Conservation (phyloP, 169 alveolate species). For the Plasmodium vivax region DNA sequence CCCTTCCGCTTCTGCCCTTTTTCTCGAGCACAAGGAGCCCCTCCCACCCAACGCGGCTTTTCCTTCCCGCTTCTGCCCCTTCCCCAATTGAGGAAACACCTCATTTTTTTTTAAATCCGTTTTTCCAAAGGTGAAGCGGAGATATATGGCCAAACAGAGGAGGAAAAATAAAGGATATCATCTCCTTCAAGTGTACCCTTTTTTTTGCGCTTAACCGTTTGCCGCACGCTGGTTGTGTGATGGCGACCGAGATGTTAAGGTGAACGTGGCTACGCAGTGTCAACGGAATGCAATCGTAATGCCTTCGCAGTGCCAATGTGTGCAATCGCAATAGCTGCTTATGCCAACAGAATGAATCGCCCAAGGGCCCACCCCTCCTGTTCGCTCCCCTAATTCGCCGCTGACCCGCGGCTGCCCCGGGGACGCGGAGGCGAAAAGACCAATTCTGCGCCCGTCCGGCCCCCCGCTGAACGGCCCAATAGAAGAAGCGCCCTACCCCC, state of each 20-base stretch:
- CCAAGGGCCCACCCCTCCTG: background rate
- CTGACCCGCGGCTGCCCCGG: background rate
- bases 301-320: background rate
- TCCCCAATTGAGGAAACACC: background rate
- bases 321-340: background rate
- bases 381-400: background rate
- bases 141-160: background rate
- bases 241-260: background rate
- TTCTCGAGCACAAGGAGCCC: background rate
- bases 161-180: background rate
- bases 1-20: background rate
- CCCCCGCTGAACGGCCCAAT: background rate
- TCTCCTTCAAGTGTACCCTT: background rate
- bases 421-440: background rate
- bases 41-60: background rate
- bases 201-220: background rate
- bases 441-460: background rate
- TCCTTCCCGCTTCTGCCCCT: background rate
- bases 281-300: background rate
- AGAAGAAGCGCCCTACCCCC: background rate
- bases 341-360: background rate
- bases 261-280: background rate
- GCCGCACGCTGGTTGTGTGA: background rate
- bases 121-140: background rate
- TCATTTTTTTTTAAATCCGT: background rate